Evolutionary conservation across 148 eudicot genomes (phyloP), one percentile per base, ranked within the genome.

Genomic region (Nepenthes mirabilis): DNA sequence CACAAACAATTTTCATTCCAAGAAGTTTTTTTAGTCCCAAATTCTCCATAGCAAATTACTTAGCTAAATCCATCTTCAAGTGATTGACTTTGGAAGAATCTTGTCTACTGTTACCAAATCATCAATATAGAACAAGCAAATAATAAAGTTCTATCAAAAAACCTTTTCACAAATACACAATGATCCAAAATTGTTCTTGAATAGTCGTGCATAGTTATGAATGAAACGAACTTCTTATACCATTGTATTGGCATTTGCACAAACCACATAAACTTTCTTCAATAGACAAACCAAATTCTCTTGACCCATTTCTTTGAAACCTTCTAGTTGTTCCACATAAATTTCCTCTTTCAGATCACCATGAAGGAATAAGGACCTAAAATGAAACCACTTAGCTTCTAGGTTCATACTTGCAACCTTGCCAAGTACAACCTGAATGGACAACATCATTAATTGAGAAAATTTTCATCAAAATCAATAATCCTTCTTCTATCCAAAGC

Each of bases 391-490:
- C 9, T 64, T 36, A 37, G 55, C 10, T 14, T 64, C 51, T 33
- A 64, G 12, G 11, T 64, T 56, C 34, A 54, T 6, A 8, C 49
- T 54, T 7, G 59, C 52, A 2, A 52, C 51, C 1, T 49, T 1
- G n/a, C 59, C 50, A 37, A 64, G 51, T 2, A 23, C 37, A 14
- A 64, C 23, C 12, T 51, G 32, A 10, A 64, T 64, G 2, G 59
- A 64, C 1, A 36, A 7, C 51, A 64, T 54, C 49, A 54, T 64
- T 36, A 64, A 43, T 50, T 12, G 67, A 54, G 59, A 64, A 64
- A 37, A 55, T 23, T 64, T 33, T 54, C 67, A 1, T 64, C 59
- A 64, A 54, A 64, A 43, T 64, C 59, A 5, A 64, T 32, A 13
- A 23, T 59, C 52, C 6, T 54, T 36, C 55, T 9, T 64, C 37